Evolutionary conservation across 2,329 filamentous ascomycete species (phyloP), one percentile per base, ranked within the genome.

Genomic region (Fusarium sambucinum): DNA sequence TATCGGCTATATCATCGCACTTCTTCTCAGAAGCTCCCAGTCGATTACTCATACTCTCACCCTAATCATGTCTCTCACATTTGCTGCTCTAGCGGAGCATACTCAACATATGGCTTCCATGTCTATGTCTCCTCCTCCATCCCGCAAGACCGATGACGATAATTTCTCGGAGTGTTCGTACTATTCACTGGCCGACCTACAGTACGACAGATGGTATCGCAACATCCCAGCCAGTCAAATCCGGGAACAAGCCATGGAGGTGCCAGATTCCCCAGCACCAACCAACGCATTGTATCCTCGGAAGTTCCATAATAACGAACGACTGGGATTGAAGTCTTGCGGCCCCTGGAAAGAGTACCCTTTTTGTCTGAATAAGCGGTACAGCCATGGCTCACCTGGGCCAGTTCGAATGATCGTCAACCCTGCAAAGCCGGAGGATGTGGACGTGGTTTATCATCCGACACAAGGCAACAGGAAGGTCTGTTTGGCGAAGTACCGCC

Each of bases 341-440:
- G 58, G 64, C 2, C 30, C 63, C 8, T 63, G 58, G 64, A 47
- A 16, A 11, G 64, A 67, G 6, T 59, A 63, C 10, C 63, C 64
- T 3, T 58, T 67, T 5, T 55, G 38, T 14, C 21, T 67, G n/a
- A 67, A 63, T 14, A 48, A 56, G 4, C 21, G 30, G 12, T 67
- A 67, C 10, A 6, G 23, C 0, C 21, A 6, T 12, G 63, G 64
- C 3, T 12, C 8, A 11, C 63, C 64, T 3, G 64, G 64, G 12
- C 63, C 63, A 11, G 64, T 45, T 5, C 52, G 63, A 11, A 29
- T 67, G 8, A 46, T 67, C 3, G n/a, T 41, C 5, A 67, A 55
- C 13, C 29, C 63, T 1, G 11, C 35, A 17, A 30, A 17, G 3
- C 17, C 37, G 3, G 35, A 13, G 1, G 23, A 40, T 10, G 23